phyloP scores from a whole-genome alignment of 805 yeast species.

The Peterozyma toletana region DNA sequence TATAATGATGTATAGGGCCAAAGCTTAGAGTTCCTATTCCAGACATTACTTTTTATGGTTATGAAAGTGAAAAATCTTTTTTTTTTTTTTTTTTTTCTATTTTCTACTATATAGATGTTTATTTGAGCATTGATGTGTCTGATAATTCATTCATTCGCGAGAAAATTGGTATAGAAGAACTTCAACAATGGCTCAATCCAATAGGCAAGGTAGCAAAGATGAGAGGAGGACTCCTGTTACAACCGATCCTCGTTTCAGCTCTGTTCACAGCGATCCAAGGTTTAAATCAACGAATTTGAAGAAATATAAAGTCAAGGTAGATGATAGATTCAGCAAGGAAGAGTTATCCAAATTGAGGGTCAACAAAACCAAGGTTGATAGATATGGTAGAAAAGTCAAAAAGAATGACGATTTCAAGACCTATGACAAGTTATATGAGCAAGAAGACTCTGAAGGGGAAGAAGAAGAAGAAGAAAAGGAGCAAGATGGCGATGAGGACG shows the following conservation, averaged over 20 bases:
- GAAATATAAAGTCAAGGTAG: constrained; percentile 70
- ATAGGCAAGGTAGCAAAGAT: constrained; percentile 6
- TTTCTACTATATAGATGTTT: background rate
- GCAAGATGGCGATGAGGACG: constrained; percentile 16
- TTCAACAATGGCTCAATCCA: constrained; percentile 10
- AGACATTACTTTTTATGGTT: background rate
- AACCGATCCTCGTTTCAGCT: constrained; percentile 68
- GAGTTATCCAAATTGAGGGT: constrained; percentile 52
- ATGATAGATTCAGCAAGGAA: constrained; percentile 71
- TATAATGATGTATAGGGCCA: too few species aligned
- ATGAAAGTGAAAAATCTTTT: background rate
- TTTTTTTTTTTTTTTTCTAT: background rate
- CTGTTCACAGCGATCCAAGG: constrained; percentile 82
- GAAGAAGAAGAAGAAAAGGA: constrained; percentile 29
- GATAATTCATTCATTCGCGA: background rate
- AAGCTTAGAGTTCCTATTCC: background rate
- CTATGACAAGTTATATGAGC: constrained; percentile 60
- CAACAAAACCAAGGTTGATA: constrained; percentile 66
- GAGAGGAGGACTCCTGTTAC: constrained; percentile 28
- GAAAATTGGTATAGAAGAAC: background rate
- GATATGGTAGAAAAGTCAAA: constrained; percentile 73
- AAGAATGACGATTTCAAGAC: constrained; percentile 37
- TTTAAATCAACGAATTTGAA: constrained; percentile 69
- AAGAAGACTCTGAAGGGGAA: constrained; percentile 18
- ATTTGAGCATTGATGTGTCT: constrained; percentile 14